Conservation (phyloP, 192 early-diverging fungal genomes). For the Coemansia sp. region DNA sequence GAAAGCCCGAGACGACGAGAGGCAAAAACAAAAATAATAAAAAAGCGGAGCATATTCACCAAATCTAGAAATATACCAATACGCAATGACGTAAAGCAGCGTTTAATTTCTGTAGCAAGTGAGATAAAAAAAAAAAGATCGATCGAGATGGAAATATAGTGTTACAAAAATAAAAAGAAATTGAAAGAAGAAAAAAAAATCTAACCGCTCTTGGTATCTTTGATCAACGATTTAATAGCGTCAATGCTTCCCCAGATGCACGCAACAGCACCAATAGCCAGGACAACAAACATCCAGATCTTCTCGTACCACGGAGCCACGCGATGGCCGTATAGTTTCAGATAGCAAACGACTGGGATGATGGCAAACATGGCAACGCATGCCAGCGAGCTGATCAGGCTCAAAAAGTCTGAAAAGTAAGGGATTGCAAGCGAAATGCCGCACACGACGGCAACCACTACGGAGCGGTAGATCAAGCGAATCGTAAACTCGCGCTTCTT, state of each 20-base stretch:
- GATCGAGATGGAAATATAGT: neutral
- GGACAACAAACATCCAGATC: conserved; percentile 55
- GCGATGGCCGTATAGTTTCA: conserved; percentile 63
- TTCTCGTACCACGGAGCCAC: conserved; percentile 41
- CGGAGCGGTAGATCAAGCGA: conserved; percentile 56
- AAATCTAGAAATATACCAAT: too few relatives aligned
- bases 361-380: conserved; percentile 70
- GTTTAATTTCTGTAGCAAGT: neutral
- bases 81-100: too few relatives aligned
- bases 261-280: conserved; percentile 57
- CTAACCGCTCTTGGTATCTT: conserved; percentile 35
- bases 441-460: conserved; percentile 57
- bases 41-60: too few relatives aligned
- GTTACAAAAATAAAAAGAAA: conserved; percentile 3
- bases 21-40: too few relatives aligned
- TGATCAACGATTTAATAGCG: conserved; percentile 61
- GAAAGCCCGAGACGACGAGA: neutral
- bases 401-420: conserved; percentile 75
- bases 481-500: conserved; percentile 54
- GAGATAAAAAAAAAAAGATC: neutral
- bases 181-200: neutral
- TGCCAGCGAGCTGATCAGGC: conserved; percentile 70
- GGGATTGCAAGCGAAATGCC: conserved; percentile 66
- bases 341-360: conserved; percentile 72
- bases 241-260: conserved; percentile 66